Evolutionary conservation across 495 filamentous ascomycete genomes (phyloP), one percentile per base, ranked within the genome.

Genomic region (Aspergillus conjunctus): DNA sequence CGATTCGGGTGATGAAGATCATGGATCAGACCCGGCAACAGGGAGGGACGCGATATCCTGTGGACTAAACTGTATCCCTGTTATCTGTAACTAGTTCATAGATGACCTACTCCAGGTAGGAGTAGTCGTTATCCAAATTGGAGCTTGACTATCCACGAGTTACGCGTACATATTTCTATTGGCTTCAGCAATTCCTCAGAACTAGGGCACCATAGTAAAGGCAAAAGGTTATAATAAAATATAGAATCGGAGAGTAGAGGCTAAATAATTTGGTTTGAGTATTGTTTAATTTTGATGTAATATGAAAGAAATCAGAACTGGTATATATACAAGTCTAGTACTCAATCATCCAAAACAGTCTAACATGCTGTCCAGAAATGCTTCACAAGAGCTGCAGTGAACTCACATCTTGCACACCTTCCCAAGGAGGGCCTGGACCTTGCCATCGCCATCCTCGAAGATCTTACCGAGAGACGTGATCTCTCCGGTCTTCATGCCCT

Each of bases 321-420:
- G 33, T 37, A 37, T 37, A 37, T 37, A 37, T 37, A 37, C 33
- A 37, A 37, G 33, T 37, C 33, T 12, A 37, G 12, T 12, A 37
- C 33, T 7, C 6, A 37, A 37, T 37, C 6, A 37, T n/a, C n/a
- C 7, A 37, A 37, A 6, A 37, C 33, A 6, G 33, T 37, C 33
- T 37, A 37, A 37, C 7, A 37, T 37, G 33, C 33, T 37, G 33
- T 37, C 33, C 12, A 37, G 33, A 37, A 37, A 37, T 7, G 12
- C 33, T 12, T 12, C 33, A 37, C 33, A 37, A 6, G 7, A 37
- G 33, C 12, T 37, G 6, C 7, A 6, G 6, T 12, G 12, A 6
- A 14, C 34, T 37, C 34, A 65, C 2, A 41, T 41, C 48, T 51
- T 51, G 26, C 48, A 51, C 48, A 51, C 48, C 48, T 51, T 51